These are phyloP conservation scores for Trametes pubescens DNA, from an alignment of 1,284 basidiomycete species.

Conservation along the genomic window DNA sequence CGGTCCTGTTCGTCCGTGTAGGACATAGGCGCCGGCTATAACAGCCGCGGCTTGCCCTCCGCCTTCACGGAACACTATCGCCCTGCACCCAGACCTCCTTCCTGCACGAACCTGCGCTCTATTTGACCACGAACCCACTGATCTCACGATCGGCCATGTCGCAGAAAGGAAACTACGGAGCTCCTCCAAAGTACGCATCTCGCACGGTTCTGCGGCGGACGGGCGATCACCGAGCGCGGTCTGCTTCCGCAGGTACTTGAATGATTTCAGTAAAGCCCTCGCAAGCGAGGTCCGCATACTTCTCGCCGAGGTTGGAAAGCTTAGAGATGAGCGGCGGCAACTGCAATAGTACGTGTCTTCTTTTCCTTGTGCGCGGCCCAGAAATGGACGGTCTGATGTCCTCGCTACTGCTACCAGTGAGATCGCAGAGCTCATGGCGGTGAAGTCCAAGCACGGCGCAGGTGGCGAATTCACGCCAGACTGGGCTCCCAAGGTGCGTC, in stretches of 20 bases:
- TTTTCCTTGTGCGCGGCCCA: background rate
- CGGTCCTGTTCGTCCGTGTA: conserved; percentile 22
- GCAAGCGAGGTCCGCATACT: conserved; percentile 49
- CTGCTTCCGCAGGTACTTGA: conserved; percentile 59
- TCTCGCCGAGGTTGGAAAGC: conserved; percentile 75
- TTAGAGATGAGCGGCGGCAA: conserved; percentile 74
- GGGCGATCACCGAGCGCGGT: conserved; percentile 21
- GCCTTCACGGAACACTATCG: background rate
- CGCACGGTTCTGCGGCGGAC: conserved; percentile 16
- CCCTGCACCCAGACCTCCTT: background rate
- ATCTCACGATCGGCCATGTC: conserved; percentile 24
- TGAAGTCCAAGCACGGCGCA: conserved; percentile 77
- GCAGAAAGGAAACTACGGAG: conserved; percentile 34
- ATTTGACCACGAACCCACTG: background rate
- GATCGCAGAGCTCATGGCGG: conserved; percentile 77
- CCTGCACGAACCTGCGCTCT: background rate
- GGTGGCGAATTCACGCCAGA: conserved; percentile 74
- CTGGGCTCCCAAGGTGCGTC: conserved; percentile 63
- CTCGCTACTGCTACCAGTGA: conserved; percentile 54
- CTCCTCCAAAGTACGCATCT: conserved; percentile 33
- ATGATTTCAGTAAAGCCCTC: conserved; percentile 61
- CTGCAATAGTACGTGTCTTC: conserved; percentile 66
- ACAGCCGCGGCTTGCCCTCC: conserved; percentile 14
- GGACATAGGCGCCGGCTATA: conserved; percentile 11
- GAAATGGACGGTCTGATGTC: background rate